Evolutionary conservation across 192 early-diverging fungal genomes (phyloP).

Genomic region (Linderina pennispora): DNA sequence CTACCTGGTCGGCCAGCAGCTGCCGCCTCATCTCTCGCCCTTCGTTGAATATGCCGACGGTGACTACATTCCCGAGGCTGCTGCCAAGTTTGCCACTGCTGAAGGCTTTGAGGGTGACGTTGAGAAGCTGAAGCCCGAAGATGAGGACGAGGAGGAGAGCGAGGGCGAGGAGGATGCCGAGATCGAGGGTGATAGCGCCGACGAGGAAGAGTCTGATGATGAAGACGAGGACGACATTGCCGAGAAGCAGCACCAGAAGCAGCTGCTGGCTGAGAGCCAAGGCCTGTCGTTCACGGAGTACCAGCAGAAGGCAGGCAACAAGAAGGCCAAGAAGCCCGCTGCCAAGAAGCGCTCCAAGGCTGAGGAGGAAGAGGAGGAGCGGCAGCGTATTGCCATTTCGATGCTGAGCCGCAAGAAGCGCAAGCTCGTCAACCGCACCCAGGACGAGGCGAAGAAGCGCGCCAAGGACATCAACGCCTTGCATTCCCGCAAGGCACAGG

Average conservation of each 20-base stretch:
- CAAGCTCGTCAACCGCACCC: conserved; percentile 39
- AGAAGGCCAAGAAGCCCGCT: conserved; percentile 3
- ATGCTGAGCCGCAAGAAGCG: conserved; percentile 50
- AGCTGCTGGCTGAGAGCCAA: conserved; percentile 35
- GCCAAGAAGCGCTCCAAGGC: conserved; percentile 27
- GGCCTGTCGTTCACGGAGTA: conserved; percentile 41
- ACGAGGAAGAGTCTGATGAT: conserved; percentile 11
- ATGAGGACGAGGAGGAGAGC: conserved; percentile 51
- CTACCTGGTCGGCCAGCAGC: conserved; percentile 74
- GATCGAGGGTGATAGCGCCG: conserved; percentile 51
- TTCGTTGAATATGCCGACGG: conserved; percentile 82
- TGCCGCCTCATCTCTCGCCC: conserved; percentile 92
- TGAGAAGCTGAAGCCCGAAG: conserved; percentile 53
- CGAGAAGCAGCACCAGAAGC: conserved; percentile 42
- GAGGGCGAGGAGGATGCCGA: conserved; percentile 51
- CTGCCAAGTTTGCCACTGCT: conserved; percentile 30
- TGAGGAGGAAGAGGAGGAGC: conserved; percentile 42
- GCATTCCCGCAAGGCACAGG: conserved; percentile 30
- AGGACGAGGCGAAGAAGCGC: conserved; percentile 29
- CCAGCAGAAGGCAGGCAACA: conserved; percentile 20
- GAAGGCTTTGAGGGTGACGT: conserved; percentile 59
- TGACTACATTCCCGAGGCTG: conserved; percentile 78
- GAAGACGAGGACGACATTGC: conserved; percentile 26
- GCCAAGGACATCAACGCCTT: conserved; percentile 31
- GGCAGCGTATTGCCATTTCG: conserved; percentile 43